Percentiles rank a stretch among this genome's conserved stretches.
Conservation (phyloP, 139 green algal genomes). For the Chlorella sp. region DNA sequence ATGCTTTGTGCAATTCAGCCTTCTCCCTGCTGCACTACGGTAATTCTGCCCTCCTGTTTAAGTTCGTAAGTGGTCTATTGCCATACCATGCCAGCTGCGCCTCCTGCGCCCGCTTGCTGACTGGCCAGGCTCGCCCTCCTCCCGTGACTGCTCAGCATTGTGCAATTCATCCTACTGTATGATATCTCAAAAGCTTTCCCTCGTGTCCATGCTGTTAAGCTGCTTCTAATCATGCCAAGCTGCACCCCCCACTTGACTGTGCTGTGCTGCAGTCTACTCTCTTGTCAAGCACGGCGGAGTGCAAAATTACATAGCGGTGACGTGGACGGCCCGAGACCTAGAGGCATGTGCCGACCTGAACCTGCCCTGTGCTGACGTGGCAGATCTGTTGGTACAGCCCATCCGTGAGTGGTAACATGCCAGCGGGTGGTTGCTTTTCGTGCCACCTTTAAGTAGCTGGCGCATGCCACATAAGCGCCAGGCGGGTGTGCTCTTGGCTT, state of each 20-base stretch:
- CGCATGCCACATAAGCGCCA: too few relatives aligned
- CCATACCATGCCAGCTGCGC: neutral
- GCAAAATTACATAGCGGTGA: neutral
- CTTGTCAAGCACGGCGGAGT: conserved; percentile 17
- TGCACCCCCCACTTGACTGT: too few relatives aligned
- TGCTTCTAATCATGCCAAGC: too few relatives aligned
- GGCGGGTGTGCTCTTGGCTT: too few relatives aligned
- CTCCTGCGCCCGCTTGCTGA: neutral
- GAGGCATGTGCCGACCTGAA: neutral
- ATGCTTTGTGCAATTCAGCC: neutral
- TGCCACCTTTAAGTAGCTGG: too few relatives aligned
- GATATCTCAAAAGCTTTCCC: too few relatives aligned
- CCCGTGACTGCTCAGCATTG: neutral
- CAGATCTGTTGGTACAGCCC: neutral
- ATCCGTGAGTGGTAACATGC: neutral
- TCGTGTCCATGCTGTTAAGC: too few relatives aligned
- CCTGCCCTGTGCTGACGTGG: conserved; percentile 2
- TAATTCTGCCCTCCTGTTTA: too few relatives aligned
- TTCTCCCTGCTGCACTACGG: too few relatives aligned
- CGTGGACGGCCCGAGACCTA: neutral
- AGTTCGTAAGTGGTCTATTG: too few relatives aligned
- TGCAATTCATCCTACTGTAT: too few relatives aligned
- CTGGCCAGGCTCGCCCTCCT: neutral
- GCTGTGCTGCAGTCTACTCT: conserved; percentile 14
- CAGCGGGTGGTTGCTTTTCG: too few relatives aligned